Base-by-base conservation (phyloP, 2,329 filamentous ascomycete genomes). In the Aurifilum marmelostoma region DNA sequence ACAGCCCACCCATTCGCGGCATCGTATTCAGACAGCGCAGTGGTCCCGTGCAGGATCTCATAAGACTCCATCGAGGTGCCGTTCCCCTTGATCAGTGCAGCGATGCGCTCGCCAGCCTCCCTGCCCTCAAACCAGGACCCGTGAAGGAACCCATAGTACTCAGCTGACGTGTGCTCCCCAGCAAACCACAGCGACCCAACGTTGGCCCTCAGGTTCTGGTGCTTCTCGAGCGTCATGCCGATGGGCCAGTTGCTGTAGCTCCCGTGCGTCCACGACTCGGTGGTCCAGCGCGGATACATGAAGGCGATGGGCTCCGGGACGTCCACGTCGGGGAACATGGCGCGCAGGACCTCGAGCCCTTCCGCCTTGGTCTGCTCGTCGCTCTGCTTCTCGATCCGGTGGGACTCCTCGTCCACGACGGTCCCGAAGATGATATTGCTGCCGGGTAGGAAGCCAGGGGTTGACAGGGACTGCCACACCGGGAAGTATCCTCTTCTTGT, bases 241-340 rank as follows among this genome's bases (percentile, higher is more conserved):
- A 84, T 79, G 0, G 89, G 89, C 90, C 89, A 92, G 75, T 91
- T 91, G 50, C 87, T 89, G 77, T 90, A 92, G 29, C 85, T 88
- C 3, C 89, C 89, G 66, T 84, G 87, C 0, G 82, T 76, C 83
- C 82, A 85, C 70, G 75, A 72, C 65, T 77, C 76, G 18, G 75
- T 74, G 37, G 77, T 85, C 88, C 87, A 90, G 52, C 87, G 82
- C 1, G 89, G 88, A 71, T 90, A 91, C 74, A 82, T 80, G 74
- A 91, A 89, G 0, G 81, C 84, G 0, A 81, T 84, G 0, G 89
- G 89, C 27, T 90, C 85, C 0, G 88, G 88, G 3, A 91, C 79
- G 0, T 81, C 73, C 21, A 80, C 79, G 18, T 85, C 79, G 0
- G 87, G 87, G 69, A 89, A 91, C 88, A 92, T 91, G 3, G 82